Percentiles rank a stretch among this genome's conserved stretches.
phyloP scores from a whole-genome alignment of 257 asterid species.

The Nicotiana benthamiana region DNA sequence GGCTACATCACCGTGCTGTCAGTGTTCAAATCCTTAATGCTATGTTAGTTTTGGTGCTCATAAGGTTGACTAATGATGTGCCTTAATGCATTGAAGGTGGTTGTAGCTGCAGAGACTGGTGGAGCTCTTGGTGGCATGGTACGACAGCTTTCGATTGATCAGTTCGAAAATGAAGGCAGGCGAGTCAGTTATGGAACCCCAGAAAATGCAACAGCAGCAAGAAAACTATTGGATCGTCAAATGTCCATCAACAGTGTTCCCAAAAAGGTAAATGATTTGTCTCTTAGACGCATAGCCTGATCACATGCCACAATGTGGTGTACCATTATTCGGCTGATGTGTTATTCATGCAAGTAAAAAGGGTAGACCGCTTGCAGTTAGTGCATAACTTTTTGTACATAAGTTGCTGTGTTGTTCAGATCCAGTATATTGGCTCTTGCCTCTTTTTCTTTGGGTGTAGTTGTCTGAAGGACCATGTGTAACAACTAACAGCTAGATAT shows the following conservation, averaged over 20 bases:
- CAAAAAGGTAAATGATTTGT: slow-evolving; percentile 54
- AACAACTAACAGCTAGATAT: neutral
- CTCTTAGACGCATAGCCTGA: neutral
- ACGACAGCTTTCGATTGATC: slow-evolving; percentile 98
- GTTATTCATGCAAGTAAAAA: neutral
- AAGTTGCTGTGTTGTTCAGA: neutral
- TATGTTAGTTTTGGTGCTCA: slow-evolving; percentile 1
- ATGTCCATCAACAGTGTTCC: slow-evolving; percentile 94
- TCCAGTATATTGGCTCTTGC: neutral
- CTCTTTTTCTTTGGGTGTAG: neutral
- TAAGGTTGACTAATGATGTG: slow-evolving; percentile 13
- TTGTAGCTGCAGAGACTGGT: slow-evolving; percentile 96
- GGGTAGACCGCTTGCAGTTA: neutral
- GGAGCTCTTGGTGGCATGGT: slow-evolving; percentile 99
- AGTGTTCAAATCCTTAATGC: slow-evolving; percentile 34
- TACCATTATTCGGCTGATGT: neutral
- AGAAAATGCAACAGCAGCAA: slow-evolving; percentile 96
- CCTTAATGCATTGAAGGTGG: slow-evolving; percentile 51
- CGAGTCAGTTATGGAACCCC: slow-evolving; percentile 98
- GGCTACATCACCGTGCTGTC: slow-evolving; percentile 99
- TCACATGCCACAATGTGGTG: neutral
- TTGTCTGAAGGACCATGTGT: neutral
- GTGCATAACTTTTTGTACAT: neutral
- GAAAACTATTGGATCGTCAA: slow-evolving; percentile 93
- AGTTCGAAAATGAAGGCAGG: slow-evolving; percentile 96